Percentiles rank a stretch among this genome's conserved stretches.
Conservation (phyloP, 805 yeast species). For the Candida stauntonica region DNA sequence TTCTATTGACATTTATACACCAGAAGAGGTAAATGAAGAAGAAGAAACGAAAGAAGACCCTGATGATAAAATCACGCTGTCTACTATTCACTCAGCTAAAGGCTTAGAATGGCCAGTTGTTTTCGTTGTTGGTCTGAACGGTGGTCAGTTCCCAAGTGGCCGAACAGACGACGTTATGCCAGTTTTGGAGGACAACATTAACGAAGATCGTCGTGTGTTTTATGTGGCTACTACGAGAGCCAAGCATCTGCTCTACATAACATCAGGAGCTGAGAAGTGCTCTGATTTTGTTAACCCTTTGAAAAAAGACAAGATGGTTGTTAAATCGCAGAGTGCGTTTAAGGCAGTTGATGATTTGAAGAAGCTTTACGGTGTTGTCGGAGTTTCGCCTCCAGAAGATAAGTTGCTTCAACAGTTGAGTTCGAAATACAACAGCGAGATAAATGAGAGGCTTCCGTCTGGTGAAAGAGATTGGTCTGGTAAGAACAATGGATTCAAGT, state of each 20-base stretch:
- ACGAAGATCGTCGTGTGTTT: constrained; percentile 80
- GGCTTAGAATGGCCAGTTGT: constrained; percentile 97
- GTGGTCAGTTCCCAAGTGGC: constrained; percentile 60
- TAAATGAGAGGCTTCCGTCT: no score
- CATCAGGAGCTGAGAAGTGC: constrained; percentile 15
- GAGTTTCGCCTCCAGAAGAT: no score
- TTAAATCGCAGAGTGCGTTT: constrained; percentile 3
- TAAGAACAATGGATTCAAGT: background rate
- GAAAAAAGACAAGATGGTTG: background rate
- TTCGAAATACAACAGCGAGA: no score
- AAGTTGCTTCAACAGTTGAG: no score
- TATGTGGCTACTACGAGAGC: constrained; percentile 92
- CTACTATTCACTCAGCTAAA: constrained; percentile 89
- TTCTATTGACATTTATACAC: constrained; percentile 33
- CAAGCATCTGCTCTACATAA: constrained; percentile 46
- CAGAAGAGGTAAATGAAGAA: constrained; percentile 22
- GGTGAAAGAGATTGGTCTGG: no score
- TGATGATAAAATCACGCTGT: constrained; percentile 44
- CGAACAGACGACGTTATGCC: constrained; percentile 28
- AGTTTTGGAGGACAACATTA: constrained; percentile 29
- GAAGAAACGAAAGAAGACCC: constrained; percentile 16
- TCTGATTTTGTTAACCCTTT: constrained; percentile 18
- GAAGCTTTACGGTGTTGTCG: constrained; percentile 5
- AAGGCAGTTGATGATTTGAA: background rate
- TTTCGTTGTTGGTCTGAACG: constrained; percentile 68